phyloP scores from a whole-genome alignment of 2,329 filamentous ascomycete genomes.

The Ophiostoma novo-ulmi region DNA sequence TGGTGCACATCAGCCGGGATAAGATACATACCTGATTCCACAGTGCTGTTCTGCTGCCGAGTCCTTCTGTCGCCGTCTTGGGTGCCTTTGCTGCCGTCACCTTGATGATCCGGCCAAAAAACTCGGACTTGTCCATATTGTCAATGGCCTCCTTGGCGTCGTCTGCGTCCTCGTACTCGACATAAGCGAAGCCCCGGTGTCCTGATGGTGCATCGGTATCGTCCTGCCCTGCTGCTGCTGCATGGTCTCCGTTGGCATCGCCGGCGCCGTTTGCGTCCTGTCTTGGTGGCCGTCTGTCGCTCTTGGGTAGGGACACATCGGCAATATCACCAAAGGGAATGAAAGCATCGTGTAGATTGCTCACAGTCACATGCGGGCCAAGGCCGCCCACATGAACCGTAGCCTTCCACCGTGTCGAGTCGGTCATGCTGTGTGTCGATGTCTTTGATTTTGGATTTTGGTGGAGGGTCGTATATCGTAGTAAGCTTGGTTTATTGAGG shows the following conservation, averaged over 20 bases:
- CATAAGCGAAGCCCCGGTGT: constrained; percentile 92
- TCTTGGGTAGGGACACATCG: constrained; percentile 84
- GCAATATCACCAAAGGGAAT: constrained; percentile 94
- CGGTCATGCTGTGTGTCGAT: constrained; percentile 56
- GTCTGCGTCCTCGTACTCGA: constrained; percentile 80
- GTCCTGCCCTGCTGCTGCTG: background rate
- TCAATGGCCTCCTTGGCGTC: constrained; percentile 95
- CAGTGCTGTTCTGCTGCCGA: constrained; percentile 88
- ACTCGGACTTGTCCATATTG: constrained; percentile 97
- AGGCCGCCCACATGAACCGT: constrained; percentile 92
- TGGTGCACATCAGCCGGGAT: constrained; percentile 14
- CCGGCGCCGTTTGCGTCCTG: constrained; percentile 5
- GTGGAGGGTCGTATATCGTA: background rate
- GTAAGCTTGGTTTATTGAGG: background rate
- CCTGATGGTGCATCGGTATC: background rate
- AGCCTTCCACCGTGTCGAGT: constrained; percentile 76
- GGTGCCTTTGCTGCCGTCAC: constrained; percentile 88
- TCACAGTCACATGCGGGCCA: constrained; percentile 67
- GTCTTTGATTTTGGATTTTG: background rate
- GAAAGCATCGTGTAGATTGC: constrained; percentile 82
- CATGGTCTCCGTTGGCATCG: background rate
- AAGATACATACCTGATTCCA: constrained; percentile 80
- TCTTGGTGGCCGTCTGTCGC: constrained; percentile 53
- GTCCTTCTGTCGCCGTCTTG: constrained; percentile 78
- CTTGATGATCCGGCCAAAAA: constrained; percentile 88